Evolutionary conservation across 306 rosid genomes (phyloP), one percentile per base, ranked within the genome.

Genomic region (Canavalia gladiata): DNA sequence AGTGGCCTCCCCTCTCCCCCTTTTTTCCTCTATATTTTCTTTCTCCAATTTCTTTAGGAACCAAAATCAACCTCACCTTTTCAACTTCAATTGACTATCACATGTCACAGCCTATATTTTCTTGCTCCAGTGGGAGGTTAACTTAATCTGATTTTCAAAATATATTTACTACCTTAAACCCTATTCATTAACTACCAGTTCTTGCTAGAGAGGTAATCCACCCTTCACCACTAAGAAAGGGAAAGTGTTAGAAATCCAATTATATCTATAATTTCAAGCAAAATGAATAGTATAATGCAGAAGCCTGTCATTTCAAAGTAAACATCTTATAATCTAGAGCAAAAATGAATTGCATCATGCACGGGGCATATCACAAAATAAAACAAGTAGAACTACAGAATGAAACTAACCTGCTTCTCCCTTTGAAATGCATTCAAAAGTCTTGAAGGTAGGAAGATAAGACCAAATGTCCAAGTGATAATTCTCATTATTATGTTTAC

Each of bases 401-500:
- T 66, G 46, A 64, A 84, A 72, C 90, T 74, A 50, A 93, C 99
- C 93, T 88, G 90, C 58, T 79, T 88, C 72, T 91, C 97, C 75
- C 92, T 89, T 75, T 81, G 86, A 45, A 90, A 76, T 78, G 90
- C 84, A 73, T 68, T 87, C 71, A 91, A 31, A 84, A 86, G 30
- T 80, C 94, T 88, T 75, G 84, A 79, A 50, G 97, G 99, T 49
- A 90, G 83, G 31, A 87, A 86, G 59, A 93, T 13, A 65, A 95
- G 62, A 60, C 97, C 91, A 47, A 85, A 41, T 28, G 68, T 47
- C 97, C 94, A 89, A 59, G 88, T 25, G 30, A 78, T 54, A 55
- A 74, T 74, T 69, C 86, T 79, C 86, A 84, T 88, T 45, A 88
- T 4, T 55, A 93, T 72, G 78, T 87, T 85, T 71, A 85, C 42